Evolutionary conservation across 1,284 basidiomycete genomes (phyloP).

Genomic region (Rhodofomes roseus): DNA sequence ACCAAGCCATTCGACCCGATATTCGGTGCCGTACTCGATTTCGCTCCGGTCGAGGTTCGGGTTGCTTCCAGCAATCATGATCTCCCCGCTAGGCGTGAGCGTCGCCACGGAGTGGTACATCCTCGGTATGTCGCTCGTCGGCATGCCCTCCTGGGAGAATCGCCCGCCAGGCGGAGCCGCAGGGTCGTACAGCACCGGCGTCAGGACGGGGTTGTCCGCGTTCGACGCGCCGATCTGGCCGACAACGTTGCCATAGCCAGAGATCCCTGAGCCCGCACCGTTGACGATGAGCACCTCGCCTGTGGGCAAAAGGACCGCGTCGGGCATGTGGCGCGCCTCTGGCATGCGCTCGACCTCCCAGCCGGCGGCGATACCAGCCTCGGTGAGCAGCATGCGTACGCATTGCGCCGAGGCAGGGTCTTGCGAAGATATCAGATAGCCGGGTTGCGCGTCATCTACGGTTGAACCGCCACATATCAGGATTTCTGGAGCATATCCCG

Average conservation of each 20-base stretch:
- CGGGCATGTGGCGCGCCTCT: conserved; percentile 70
- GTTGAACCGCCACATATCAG: conserved; percentile 78
- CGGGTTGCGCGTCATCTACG: conserved; percentile 57
- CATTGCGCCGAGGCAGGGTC: conserved; percentile 73
- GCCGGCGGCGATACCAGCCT: conserved; percentile 61
- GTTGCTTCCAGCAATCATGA: conserved; percentile 82
- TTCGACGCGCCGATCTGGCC: conserved; percentile 73
- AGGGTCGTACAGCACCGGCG: conserved; percentile 75
- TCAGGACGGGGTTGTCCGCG: conserved; percentile 73
- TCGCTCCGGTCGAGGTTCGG: conserved; percentile 78
- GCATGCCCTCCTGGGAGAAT: conserved; percentile 62
- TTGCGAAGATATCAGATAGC: conserved; percentile 64
- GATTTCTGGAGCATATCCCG: conserved; percentile 65
- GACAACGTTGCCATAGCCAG: conserved; percentile 80
- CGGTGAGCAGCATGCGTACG: conserved; percentile 61
- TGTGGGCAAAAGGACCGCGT: conserved; percentile 79
- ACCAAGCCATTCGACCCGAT: conserved; percentile 72
- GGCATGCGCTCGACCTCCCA: conserved; percentile 80
- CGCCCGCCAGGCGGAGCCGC: conserved; percentile 53
- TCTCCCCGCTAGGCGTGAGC: conserved; percentile 61
- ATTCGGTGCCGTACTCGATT: conserved; percentile 70
- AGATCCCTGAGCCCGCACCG: conserved; percentile 71
- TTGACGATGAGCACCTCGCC: conserved; percentile 77
- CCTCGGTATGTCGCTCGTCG: conserved; percentile 68
- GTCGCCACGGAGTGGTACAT: conserved; percentile 83